A percentile compares a stretch with the other conserved stretches of the same genome.
phyloP scores from a whole-genome alignment of 495 filamentous ascomycete genomes.

The Polyplosphaeria fusca region DNA sequence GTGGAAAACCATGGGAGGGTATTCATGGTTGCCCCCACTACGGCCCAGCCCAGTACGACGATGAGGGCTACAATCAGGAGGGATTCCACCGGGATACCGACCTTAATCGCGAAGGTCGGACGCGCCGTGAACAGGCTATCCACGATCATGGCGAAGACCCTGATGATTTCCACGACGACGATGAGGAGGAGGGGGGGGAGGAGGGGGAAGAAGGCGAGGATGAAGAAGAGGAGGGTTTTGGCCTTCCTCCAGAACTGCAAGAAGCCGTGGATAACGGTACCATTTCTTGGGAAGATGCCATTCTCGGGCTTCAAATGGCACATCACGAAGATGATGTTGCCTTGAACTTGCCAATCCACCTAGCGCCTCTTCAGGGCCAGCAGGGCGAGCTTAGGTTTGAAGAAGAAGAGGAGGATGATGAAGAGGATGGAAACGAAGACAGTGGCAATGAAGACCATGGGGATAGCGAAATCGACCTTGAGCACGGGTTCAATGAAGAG shows the following conservation, averaged over 20 bases:
- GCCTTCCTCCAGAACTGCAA: background rate
- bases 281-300: background rate
- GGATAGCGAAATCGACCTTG: background rate
- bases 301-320: background rate
- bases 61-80: constrained; percentile 32
- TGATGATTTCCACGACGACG: constrained; percentile 8
- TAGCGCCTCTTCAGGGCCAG: too few relatives aligned
- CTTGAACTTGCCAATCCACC: background rate
- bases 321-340: background rate
- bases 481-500: too few relatives aligned
- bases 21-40: constrained; percentile 29
- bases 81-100: constrained; percentile 30
- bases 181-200: constrained; percentile 1
- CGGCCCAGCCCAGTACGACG: constrained; percentile 26
- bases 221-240: background rate
- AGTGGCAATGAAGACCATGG: background rate
- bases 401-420: constrained; percentile 4
- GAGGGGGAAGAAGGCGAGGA: background rate
- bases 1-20: constrained; percentile 27
- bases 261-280: background rate
- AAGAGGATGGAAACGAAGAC: constrained; percentile 8
- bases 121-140: background rate
- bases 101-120: constrained; percentile 21
- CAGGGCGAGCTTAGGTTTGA: background rate
- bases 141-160: background rate